These are phyloP conservation scores for Dendrocalamus latiflorus DNA, from an alignment of 202 grass and related monocot genomes.

Conservation along the genomic window DNA sequence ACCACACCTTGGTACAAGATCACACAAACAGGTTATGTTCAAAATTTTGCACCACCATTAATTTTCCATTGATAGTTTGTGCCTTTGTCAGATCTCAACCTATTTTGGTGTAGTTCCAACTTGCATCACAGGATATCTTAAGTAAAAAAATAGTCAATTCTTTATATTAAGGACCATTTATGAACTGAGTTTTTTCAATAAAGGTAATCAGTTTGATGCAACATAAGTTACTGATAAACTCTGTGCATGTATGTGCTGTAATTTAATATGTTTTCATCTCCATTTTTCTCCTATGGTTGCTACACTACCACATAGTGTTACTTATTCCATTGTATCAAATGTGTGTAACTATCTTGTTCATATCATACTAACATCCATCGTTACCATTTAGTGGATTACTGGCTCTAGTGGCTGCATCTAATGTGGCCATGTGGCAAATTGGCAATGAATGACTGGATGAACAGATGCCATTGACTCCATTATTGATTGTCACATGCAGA, in stretches of 20 bases:
- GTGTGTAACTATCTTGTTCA: not conserved
- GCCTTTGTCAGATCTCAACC: not conserved
- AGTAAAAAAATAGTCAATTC: not conserved
- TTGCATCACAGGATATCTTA: conserved; percentile 1
- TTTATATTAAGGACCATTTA: not conserved
- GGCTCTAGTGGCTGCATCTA: not conserved
- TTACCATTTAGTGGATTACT: not conserved
- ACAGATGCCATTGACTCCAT: not conserved
- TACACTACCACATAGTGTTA: not conserved
- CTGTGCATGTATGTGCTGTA: not conserved
- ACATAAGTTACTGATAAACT: not conserved
- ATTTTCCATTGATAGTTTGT: not conserved
- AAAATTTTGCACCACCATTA: not conserved
- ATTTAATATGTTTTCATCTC: not conserved
- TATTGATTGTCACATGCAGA: conserved; percentile 38
- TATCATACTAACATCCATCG: not conserved
- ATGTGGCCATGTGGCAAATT: not conserved
- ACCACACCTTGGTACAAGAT: conserved; percentile 88
- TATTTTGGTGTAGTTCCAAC: not conserved
- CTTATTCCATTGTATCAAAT: not conserved
- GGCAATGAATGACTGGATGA: not conserved
- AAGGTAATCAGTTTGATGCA: not conserved
- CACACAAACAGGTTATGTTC: conserved; percentile 73
- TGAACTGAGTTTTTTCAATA: not conserved
- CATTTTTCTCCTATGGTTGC: not conserved